Percentiles rank a stretch among this genome's conserved stretches.
phyloP scores from a whole-genome alignment of 257 asterid species.

The Solanum gracilifrons region DNA sequence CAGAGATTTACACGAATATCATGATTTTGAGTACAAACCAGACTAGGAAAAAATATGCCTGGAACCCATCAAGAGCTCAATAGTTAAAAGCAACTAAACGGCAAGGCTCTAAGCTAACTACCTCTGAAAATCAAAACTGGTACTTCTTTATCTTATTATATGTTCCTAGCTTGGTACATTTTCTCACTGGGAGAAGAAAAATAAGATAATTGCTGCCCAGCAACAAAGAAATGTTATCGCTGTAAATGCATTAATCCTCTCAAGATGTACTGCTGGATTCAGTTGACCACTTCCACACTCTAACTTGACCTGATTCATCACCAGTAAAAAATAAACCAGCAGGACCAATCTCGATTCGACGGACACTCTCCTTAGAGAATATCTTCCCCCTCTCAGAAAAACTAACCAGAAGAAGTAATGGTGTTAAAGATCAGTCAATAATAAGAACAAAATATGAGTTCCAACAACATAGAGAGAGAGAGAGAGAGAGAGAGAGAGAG shows the following conservation, averaged over 20 bases:
- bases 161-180: not conserved
- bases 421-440: not conserved
- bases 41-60: not conserved
- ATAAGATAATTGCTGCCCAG: not conserved
- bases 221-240: not conserved
- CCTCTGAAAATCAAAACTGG: constrained; percentile 11
- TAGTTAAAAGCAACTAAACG: not conserved
- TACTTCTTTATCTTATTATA: not conserved
- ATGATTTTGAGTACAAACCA: not conserved
- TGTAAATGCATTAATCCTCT: not conserved
- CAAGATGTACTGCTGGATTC: constrained; percentile 31
- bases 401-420: constrained; percentile 17
- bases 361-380: constrained; percentile 62
- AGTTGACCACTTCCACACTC: constrained; percentile 81
- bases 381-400: constrained; percentile 86
- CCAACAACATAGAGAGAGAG: not conserved
- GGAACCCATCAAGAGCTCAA: not conserved
- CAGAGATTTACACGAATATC: not conserved
- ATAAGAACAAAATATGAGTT: not conserved
- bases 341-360: constrained; percentile 76
- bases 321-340: constrained; percentile 89
- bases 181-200: not conserved
- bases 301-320: constrained; percentile 79
- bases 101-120: not conserved
- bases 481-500: not conserved